Evolutionary conservation across 2,329 filamentous ascomycete genomes (phyloP).

Genomic region (Rugonectria rugulosa): DNA sequence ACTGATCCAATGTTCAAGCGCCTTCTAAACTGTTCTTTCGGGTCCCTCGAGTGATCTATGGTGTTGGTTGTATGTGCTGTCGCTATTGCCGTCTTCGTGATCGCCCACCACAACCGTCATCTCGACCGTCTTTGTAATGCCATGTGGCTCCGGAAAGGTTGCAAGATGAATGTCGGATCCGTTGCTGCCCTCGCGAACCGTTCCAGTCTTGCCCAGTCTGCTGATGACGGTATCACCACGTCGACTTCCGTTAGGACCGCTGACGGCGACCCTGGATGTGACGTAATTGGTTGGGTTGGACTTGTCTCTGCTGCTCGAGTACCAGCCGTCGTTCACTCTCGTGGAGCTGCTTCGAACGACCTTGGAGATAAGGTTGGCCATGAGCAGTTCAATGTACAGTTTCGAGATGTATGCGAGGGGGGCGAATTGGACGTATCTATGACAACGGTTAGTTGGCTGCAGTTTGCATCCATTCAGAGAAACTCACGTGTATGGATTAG

Average conservation of each 20-base stretch:
- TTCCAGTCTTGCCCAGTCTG: constrained; percentile 11
- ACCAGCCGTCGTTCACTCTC: neutral
- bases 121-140: constrained; percentile 26
- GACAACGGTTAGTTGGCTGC: neutral
- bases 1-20: too few relatives aligned
- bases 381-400: too few relatives aligned
- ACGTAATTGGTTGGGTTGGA: constrained; percentile 20
- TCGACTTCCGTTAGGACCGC: neutral
- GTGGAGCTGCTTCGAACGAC: neutral
- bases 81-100: constrained; percentile 7
- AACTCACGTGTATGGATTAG: too few relatives aligned
- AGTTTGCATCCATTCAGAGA: neutral
- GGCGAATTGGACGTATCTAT: too few relatives aligned
- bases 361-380: too few relatives aligned
- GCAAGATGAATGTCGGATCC: constrained; percentile 23
- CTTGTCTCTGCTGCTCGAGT: constrained; percentile 6
- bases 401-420: too few relatives aligned
- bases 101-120: constrained; percentile 21
- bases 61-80: constrained; percentile 13
- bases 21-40: too few relatives aligned
- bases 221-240: constrained; percentile 11
- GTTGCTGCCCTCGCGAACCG: neutral
- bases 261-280: constrained; percentile 21
- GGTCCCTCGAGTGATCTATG: too few relatives aligned
- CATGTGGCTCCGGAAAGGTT: constrained; percentile 11